Conservation (phyloP, 495 filamentous ascomycete species). For the Parachaetomium inaequale region DNA sequence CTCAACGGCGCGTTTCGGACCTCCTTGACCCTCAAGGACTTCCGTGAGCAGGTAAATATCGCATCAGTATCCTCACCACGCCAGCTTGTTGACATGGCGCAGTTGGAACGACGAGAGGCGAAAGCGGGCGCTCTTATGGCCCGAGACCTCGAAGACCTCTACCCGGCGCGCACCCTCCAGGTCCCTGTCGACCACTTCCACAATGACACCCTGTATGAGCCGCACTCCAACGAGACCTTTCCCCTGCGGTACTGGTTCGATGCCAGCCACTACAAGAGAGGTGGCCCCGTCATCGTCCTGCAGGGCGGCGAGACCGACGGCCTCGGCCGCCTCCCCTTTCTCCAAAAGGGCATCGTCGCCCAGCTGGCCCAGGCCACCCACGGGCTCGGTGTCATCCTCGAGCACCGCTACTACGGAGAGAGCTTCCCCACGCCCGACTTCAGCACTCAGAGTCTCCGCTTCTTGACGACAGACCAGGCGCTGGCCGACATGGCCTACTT, state of each 20-base stretch:
- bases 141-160: conserved; percentile 17
- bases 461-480: conserved; percentile 72
- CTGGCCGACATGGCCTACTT: conserved; percentile 71
- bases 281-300: conserved; percentile 71
- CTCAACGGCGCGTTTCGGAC: conserved; percentile 13
- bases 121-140: neutral
- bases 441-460: conserved; percentile 62
- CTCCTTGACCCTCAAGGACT: conserved; percentile 18
- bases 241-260: conserved; percentile 72
- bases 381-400: conserved; percentile 70
- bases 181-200: conserved; percentile 74
- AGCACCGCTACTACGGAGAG: conserved; percentile 70
- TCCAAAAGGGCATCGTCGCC: conserved; percentile 66
- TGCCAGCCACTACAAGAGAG: conserved; percentile 58
- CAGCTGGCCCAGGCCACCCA: conserved; percentile 59
- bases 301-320: conserved; percentile 61
- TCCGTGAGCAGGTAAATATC: conserved; percentile 18
- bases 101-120: conserved; percentile 12
- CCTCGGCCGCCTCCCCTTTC: conserved; percentile 53
- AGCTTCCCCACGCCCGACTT: conserved; percentile 58
- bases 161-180: conserved; percentile 53
- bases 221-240: conserved; percentile 59
- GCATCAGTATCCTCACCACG: neutral
- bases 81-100: neutral
- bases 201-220: conserved; percentile 64